phyloP scores from a whole-genome alignment of 768 basidiomycete species.

The Rhizopogon vulgaris region DNA sequence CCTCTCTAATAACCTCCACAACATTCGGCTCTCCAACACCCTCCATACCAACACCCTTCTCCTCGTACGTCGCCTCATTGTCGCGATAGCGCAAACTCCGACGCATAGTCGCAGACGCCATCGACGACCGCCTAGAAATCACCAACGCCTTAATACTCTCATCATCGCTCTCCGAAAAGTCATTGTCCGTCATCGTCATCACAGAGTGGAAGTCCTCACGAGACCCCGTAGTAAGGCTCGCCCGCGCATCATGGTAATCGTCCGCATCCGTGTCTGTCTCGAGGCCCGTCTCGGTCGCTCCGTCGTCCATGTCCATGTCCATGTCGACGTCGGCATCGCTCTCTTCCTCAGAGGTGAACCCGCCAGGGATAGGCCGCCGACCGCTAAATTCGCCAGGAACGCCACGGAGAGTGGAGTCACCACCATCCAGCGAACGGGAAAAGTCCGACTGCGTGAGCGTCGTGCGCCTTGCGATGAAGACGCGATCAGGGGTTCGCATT shows the following conservation, averaged over 20 bases:
- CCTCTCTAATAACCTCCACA: constrained; percentile 19
- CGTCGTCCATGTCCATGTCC: constrained; percentile 24
- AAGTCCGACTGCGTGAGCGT: constrained; percentile 46
- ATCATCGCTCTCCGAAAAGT: constrained; percentile 52
- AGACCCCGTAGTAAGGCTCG: constrained; percentile 63
- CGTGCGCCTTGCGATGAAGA: constrained; percentile 29
- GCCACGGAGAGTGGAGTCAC: constrained; percentile 32
- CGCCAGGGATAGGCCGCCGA: constrained; percentile 12
- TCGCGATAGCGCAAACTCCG: constrained; percentile 3
- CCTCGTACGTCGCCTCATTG: constrained; percentile 44
- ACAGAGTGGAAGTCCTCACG: constrained; percentile 74
- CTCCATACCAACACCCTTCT: constrained; percentile 33
- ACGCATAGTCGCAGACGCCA: constrained; percentile 16
- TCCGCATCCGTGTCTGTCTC: constrained; percentile 65
- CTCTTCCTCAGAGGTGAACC: constrained; percentile 16
- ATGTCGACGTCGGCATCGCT: constrained; percentile 33
- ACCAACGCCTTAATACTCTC: constrained; percentile 72
- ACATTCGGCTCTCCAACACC: constrained; percentile 23
- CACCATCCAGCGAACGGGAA: constrained; percentile 27
- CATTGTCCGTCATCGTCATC: constrained; percentile 64
- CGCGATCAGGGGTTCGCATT: constrained; percentile 16
- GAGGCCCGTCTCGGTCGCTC: constrained; percentile 54
- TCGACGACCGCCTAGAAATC: constrained; percentile 28
- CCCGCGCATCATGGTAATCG: constrained; percentile 73
- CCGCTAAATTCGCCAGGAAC: background rate